These are phyloP conservation scores for Hanseniaspora guilliermondii DNA, from an alignment of 805 yeast species.

Conservation along the genomic window DNA sequence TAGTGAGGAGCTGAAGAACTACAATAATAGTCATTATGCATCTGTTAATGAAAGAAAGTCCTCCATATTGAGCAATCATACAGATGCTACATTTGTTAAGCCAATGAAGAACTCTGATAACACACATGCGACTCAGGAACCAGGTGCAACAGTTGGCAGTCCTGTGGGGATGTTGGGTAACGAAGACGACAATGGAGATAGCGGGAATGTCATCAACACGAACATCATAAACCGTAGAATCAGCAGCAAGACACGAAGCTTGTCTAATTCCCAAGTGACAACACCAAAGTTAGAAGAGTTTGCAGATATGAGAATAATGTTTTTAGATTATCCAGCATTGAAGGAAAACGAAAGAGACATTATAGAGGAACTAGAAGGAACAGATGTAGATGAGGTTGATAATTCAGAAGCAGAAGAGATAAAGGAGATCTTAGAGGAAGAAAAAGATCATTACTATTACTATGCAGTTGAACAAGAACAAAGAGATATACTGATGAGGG, in stretches of 20 bases:
- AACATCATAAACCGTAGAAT: slow-evolving; percentile 8
- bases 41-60: not conserved
- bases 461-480: slow-evolving; percentile 27
- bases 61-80: not conserved
- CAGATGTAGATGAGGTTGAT: not conserved
- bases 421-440: slow-evolving; percentile 13
- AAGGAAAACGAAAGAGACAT: slow-evolving; percentile 3
- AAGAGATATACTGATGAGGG: slow-evolving; percentile 23
- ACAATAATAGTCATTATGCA: not conserved
- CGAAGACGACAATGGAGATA: slow-evolving; percentile 9
- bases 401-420: not conserved
- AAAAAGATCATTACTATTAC: slow-evolving; percentile 22
- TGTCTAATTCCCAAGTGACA: slow-evolving; percentile 3
- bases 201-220: slow-evolving; percentile 9
- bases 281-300: slow-evolving; percentile 13
- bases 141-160: not conserved
- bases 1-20: slow-evolving; percentile 4
- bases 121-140: not conserved
- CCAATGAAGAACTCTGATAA: not conserved
- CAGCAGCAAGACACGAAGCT: not conserved
- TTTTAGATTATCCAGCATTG: slow-evolving; percentile 11
- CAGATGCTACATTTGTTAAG: not conserved
- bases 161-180: not conserved
- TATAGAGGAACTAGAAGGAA: not conserved
- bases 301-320: slow-evolving; percentile 12